These are phyloP conservation scores for Calonectria crousiana DNA, from an alignment of 2,329 filamentous ascomycete species.

Conservation along the genomic window DNA sequence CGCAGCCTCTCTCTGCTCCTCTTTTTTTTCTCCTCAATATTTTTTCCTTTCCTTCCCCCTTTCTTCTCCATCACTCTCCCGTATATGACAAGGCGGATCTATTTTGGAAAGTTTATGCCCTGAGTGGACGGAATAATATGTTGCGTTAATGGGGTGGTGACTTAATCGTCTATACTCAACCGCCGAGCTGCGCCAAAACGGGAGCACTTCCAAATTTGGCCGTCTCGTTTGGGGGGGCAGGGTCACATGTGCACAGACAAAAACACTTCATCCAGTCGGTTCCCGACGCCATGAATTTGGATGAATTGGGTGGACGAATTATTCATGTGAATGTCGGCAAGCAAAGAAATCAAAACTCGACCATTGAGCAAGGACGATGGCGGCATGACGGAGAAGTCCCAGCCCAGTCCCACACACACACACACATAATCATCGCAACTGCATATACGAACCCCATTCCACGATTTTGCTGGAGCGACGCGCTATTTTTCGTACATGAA, in stretches of 20 bases:
- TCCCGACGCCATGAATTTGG: not conserved
- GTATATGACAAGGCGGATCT: not conserved
- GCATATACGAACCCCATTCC: not conserved
- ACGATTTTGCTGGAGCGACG: not conserved
- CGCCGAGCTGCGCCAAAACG: not conserved
- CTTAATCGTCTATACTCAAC: conserved; percentile 3
- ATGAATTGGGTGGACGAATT: not conserved
- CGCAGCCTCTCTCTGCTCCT: not conserved
- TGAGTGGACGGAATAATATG: not conserved
- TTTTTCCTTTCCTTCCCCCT: not conserved
- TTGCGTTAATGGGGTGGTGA: not conserved
- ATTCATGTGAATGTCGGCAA: not conserved
- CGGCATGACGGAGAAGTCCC: not conserved
- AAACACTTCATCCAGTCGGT: not conserved
- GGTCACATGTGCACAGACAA: not conserved
- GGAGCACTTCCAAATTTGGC: not conserved
- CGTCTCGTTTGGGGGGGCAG: not conserved
- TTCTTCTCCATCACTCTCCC: not conserved
- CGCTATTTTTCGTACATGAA: not conserved
- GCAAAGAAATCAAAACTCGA: not conserved
- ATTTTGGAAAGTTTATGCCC: not conserved
- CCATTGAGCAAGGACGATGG: not conserved
- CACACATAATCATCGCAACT: not conserved
- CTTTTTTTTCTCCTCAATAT: not conserved
- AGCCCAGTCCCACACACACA: not conserved